phyloP scores from a whole-genome alignment of 768 basidiomycete species.

The Tephrocybe sp. region DNA sequence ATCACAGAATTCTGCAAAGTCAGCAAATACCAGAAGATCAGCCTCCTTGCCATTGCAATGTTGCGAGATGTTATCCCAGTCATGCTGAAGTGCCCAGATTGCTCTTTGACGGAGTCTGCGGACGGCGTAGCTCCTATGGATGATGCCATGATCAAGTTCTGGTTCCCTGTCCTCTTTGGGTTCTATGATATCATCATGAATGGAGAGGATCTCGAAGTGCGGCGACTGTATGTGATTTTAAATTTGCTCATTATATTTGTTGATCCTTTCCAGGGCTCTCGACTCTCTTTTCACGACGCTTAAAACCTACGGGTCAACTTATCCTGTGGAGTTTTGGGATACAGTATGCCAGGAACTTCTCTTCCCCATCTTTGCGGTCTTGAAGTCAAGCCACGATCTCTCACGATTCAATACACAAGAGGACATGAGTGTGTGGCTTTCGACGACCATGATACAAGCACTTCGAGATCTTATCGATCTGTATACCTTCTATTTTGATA shows the following conservation, averaged over 20 bases:
- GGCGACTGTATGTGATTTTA: conserved; percentile 75
- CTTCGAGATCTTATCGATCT: conserved; percentile 93
- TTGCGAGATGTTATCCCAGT: conserved; percentile 89
- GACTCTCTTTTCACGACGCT: conserved; percentile 94
- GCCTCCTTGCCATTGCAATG: conserved; percentile 94
- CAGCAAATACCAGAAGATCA: conserved; percentile 98
- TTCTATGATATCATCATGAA: conserved; percentile 99
- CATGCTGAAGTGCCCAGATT: conserved; percentile 84
- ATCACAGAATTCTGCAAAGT: conserved; percentile 99
- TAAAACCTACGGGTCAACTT: conserved; percentile 84
- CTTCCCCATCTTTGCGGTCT: conserved; percentile 97
- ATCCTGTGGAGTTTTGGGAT: conserved; percentile 95
- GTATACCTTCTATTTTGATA: conserved; percentile 94
- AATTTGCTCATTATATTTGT: not conserved
- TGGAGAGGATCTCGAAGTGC: conserved; percentile 96
- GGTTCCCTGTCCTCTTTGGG: conserved; percentile 96
- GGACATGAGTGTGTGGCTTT: conserved; percentile 99
- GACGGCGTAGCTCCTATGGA: conserved; percentile 45
- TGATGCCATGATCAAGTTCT: conserved; percentile 93
- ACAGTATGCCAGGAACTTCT: conserved; percentile 94
- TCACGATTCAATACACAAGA: conserved; percentile 95
- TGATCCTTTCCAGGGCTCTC: conserved; percentile 65
- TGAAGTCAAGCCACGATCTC: conserved; percentile 90
- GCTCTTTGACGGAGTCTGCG: conserved; percentile 32
- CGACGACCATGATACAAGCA: conserved; percentile 98